These are phyloP conservation scores for Penicillium freii DNA, from an alignment of 2,329 filamentous ascomycete species.

Conservation along the genomic window DNA sequence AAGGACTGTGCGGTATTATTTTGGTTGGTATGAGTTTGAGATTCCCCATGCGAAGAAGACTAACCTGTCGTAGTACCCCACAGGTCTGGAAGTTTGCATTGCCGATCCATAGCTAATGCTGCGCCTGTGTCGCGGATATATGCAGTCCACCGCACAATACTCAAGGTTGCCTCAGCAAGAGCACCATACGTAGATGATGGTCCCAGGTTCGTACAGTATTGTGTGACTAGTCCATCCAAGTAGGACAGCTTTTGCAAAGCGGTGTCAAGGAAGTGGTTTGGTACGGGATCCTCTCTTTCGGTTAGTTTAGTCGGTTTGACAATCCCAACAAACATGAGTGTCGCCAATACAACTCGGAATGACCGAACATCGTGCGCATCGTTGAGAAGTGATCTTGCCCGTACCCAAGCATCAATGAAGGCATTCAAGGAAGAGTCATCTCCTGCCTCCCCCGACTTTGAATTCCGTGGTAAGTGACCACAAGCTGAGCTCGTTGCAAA, in stretches of 20 bases:
- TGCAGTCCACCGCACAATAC: conserved; percentile 21
- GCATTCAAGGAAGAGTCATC: conserved; percentile 3
- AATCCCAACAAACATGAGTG: conserved; percentile 25
- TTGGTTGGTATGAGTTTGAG: background rate
- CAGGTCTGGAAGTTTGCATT: conserved; percentile 17
- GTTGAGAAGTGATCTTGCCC: conserved; percentile 11
- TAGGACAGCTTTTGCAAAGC: conserved; percentile 17
- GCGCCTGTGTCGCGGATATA: conserved; percentile 29
- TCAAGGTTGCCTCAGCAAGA: conserved; percentile 22
- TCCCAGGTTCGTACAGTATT: conserved; percentile 21
- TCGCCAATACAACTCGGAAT: conserved; percentile 23
- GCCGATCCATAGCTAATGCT: conserved; percentile 15
- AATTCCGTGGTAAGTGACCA: background rate
- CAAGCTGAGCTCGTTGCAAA: background rate
- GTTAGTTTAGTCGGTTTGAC: conserved; percentile 12
- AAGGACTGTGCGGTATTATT: background rate
- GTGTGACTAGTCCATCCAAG: conserved; percentile 15
- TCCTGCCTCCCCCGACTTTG: background rate
- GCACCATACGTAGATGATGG: conserved; percentile 18
- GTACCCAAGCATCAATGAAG: conserved; percentile 20
- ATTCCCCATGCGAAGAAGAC: background rate
- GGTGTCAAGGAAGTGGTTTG: conserved; percentile 16
- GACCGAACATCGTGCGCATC: conserved; percentile 15
- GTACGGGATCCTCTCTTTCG: background rate
- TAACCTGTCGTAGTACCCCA: conserved; percentile 6